Base-by-base conservation (phyloP, 176 grass and related monocot genomes). In the Avena insularis region DNA sequence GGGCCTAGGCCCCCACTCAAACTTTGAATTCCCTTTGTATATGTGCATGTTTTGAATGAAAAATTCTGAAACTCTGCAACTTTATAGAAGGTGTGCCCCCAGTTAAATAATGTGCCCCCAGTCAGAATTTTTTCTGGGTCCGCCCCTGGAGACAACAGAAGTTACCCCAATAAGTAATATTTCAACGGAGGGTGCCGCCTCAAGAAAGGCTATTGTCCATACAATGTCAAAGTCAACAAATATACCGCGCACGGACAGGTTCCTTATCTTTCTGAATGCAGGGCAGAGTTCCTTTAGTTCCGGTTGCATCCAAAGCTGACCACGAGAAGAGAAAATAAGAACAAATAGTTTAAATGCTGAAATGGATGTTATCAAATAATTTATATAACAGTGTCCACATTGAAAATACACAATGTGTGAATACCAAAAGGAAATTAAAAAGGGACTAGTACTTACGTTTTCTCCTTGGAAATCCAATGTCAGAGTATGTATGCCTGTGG, bases 381-480 rank as follows among this genome's bases (percentile, higher is more conserved):
- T 57, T 20, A 57, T 56, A 56, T 23, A 61, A 2, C 20, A 10
- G 9, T 23, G 58, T 20, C 55, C 55, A 19, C 55, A 8, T 57
- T 57, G 55, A 57, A 57, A 54, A 54, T 54, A 54, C 51, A 57
- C 4, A 57, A 19, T 23, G n/a, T 19, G 55, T 0, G 58, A 61
- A 23, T 61, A 61, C 19, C 55, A 61, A 61, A 61, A 61, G 55
- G 8, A 20, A 51, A 27, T 73, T 8, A 21, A n/a, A 40, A 74
- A 23, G 11, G 43, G 38, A n/a, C 13, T 16, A 68, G 31, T 71
- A 46, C 20, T 48, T 81, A 59, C 76, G 53, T 79, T 82, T 12
- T 68, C 79, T 69, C 27, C 79, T 53, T 69, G 47, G 59, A 82
- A 82, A 54, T 82, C 63, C 48, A 82, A 33, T 11, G 25, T 51